Base-by-base conservation (phyloP, 2,329 filamentous ascomycete genomes). In the Colletotrichum sp. region DNA sequence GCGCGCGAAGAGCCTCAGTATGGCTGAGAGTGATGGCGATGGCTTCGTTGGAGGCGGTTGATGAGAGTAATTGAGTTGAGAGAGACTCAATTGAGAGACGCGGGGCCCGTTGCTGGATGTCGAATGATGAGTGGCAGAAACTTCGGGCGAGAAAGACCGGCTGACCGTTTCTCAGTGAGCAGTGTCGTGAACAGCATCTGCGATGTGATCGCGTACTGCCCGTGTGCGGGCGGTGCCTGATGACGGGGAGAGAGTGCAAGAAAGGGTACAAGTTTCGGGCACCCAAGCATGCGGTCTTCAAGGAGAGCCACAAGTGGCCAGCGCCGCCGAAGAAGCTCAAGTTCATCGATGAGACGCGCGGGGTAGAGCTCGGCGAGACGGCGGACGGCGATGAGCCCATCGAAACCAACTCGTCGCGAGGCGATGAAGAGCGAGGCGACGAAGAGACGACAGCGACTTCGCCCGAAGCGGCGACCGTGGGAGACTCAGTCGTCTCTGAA, bases 181-280 rank as follows among this genome's bases (percentile, higher is more conserved):
- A 85, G 63, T 89, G 87, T 80, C 86, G 87, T 77, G 85, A 87
- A 74, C 85, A 88, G 78, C 87, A 89, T 79, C 80, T 89, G 18
- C 88, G 86, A 83, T 89, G 87, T 87, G 68, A 78, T 32, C 77
- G 77, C 57, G 68, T 71, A 10, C 69, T 78, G 16, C 77, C 77
- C 59, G 26, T 75, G 21, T 78, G 77, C 39, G 76, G 76, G 28
- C 77, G 76, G 12, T 78, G 77, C 30, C 30, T 75, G 66, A 66
- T 75, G 68, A 77, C 72, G 15, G 72, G 76, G 21, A 68, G 72
- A 62, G 77, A 77, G 28, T 78, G 76, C 68, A 72, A 76, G 32
- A 78, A 77, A 30, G 76, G 77, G 7, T 77, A 78, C 72, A 78
- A 78, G 72, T 78, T 78, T 62, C 76, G 73, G 39, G 62, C 62